Conservation (phyloP, 2,329 filamentous ascomycete species). For the Aureobasidium subglaciale region DNA sequence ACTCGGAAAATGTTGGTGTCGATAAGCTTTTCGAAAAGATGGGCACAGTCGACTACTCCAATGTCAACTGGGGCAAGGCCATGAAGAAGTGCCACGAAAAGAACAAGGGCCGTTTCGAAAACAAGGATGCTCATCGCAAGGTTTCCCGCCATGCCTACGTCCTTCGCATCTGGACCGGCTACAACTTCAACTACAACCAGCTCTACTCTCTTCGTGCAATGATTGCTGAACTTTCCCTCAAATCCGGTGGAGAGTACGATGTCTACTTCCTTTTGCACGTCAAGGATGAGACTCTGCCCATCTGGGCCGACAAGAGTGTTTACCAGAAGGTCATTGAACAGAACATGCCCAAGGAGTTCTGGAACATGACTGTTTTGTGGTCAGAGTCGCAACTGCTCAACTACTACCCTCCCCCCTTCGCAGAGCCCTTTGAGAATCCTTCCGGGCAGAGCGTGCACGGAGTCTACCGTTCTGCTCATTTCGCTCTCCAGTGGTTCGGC, state of each 20-base stretch:
- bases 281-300: conserved; percentile 65
- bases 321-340: conserved; percentile 63
- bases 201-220: conserved; percentile 74
- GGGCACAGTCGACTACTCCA: conserved; percentile 40
- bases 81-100: conserved; percentile 43
- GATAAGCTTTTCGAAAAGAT: conserved; percentile 46
- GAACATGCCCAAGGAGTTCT: conserved; percentile 75
- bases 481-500: conserved; percentile 45
- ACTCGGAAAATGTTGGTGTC: conserved; percentile 37
- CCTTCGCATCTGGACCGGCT: conserved; percentile 77
- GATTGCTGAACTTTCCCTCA: conserved; percentile 72
- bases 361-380: conserved; percentile 83
- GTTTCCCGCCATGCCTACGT: conserved; percentile 69
- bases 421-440: conserved; percentile 63
- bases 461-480: conserved; percentile 64
- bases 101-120: conserved; percentile 42
- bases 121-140: conserved; percentile 31
- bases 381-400: conserved; percentile 88
- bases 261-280: conserved; percentile 81
- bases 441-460: conserved; percentile 65
- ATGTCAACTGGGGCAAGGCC: conserved; percentile 43
- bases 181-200: conserved; percentile 69
- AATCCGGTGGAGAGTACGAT: conserved; percentile 79
- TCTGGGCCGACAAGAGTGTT: conserved; percentile 67
- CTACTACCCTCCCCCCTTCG: conserved; percentile 80